phyloP scores from a whole-genome alignment of 192 early-diverging fungal genomes.

The Podila horticola region DNA sequence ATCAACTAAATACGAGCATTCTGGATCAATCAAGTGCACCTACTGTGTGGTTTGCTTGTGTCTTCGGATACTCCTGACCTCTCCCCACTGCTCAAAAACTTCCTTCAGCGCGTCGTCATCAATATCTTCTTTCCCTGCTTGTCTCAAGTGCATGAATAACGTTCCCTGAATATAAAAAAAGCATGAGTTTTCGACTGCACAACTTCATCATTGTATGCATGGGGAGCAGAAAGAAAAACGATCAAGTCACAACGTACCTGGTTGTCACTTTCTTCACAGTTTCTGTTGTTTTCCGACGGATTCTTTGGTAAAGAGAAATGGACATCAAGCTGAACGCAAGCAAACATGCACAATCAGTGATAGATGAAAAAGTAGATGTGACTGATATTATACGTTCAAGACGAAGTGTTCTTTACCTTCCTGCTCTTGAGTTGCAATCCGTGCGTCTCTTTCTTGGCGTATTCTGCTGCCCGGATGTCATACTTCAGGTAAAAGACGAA shows the following conservation, averaged over 20 bases:
- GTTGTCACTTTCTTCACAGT: background rate
- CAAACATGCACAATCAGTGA: background rate
- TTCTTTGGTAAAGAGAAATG: background rate
- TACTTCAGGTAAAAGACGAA: constrained; percentile 17
- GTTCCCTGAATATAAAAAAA: constrained; percentile 45
- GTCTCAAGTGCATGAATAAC: constrained; percentile 48
- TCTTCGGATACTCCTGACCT: constrained; percentile 54
- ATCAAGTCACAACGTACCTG: background rate
- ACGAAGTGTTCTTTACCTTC: constrained; percentile 11
- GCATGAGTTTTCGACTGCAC: background rate
- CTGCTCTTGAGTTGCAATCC: constrained; percentile 35
- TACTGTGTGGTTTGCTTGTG: constrained; percentile 16
- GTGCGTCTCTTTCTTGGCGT: constrained; percentile 50
- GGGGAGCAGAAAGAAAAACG: background rate
- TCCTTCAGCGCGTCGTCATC: constrained; percentile 40
- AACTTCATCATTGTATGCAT: background rate
- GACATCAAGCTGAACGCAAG: background rate
- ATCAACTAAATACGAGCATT: background rate
- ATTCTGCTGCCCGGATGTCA: constrained; percentile 55
- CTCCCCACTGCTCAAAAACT: constrained; percentile 51
- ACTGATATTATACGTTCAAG: background rate
- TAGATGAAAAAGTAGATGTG: background rate
- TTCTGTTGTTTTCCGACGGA: background rate
- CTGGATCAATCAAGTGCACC: background rate
- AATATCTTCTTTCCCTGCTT: constrained; percentile 37